Percentiles rank a stretch among this genome's conserved stretches.
Evolutionary conservation across 2,329 filamentous ascomycete genomes (phyloP).

Genomic region (Scedosporium boydii): DNA sequence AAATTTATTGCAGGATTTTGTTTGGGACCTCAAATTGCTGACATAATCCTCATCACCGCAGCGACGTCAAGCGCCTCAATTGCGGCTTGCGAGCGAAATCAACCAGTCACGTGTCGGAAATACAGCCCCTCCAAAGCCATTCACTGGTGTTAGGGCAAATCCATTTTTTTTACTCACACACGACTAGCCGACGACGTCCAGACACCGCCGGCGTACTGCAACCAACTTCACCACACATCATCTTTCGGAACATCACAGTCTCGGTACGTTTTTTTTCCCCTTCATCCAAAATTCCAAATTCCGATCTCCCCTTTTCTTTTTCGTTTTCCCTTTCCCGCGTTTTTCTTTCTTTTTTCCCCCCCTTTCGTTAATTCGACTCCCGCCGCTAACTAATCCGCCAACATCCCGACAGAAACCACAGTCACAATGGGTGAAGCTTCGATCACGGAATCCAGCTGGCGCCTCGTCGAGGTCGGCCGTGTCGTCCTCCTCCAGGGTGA

Average conservation of each 20-base stretch:
- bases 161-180: constrained; percentile 31
- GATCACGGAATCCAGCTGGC: constrained; percentile 78
- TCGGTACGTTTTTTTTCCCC: constrained; percentile 14
- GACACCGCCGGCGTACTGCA: not conserved
- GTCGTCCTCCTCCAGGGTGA: constrained; percentile 79
- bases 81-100: no score
- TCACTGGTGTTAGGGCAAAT: constrained; percentile 28
- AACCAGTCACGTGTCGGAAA: constrained; percentile 5
- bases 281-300: constrained; percentile 25
- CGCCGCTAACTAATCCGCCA: not conserved
- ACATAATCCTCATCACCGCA: not conserved
- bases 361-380: constrained; percentile 31
- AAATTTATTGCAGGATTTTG: not conserved
- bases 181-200: constrained; percentile 4
- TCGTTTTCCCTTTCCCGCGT: constrained; percentile 14
- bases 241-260: constrained; percentile 2
- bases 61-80: not conserved
- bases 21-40: not conserved
- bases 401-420: not conserved
- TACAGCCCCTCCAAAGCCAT: constrained; percentile 1
- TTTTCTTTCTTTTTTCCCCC: constrained; percentile 8
- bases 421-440: constrained; percentile 71
- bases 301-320: constrained; percentile 19
- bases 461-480: constrained; percentile 97
- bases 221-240: constrained; percentile 7